Conservation (phyloP, 1,139 yeast species). For the Saccharomyces pastorianus region DNA sequence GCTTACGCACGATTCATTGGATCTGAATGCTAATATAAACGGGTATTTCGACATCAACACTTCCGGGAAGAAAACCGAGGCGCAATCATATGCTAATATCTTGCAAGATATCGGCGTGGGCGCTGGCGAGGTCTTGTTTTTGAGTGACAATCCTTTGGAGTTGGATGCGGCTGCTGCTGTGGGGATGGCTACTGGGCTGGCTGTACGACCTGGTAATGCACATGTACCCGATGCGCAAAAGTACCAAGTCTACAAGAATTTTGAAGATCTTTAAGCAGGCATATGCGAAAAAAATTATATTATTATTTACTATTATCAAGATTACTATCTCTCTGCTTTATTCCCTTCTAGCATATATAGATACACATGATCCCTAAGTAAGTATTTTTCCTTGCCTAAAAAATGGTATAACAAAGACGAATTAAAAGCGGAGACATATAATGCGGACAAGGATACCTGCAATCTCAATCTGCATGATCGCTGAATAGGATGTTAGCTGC, state of each 20-base stretch:
- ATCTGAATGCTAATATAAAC: conserved; percentile 45
- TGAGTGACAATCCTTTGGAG: conserved; percentile 67
- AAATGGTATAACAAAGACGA: not conserved
- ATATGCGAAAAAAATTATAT: not conserved
- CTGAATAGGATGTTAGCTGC: conserved; percentile 80
- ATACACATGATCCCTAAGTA: not conserved
- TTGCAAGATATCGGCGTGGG: conserved; percentile 37
- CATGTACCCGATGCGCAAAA: conserved; percentile 34
- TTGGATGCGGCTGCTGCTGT: conserved; percentile 64
- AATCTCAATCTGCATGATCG: conserved; percentile 29
- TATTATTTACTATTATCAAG: not conserved
- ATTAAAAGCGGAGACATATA: not conserved
- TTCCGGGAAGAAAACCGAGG: conserved; percentile 63
- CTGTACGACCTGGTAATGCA: conserved; percentile 70
- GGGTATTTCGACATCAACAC: conserved; percentile 84
- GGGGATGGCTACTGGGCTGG: conserved; percentile 53
- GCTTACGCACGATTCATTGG: conserved; percentile 24
- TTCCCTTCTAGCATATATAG: not conserved
- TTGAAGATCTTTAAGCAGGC: not conserved
- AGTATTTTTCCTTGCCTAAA: not conserved
- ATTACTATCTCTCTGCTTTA: not conserved
- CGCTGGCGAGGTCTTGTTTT: conserved; percentile 43
- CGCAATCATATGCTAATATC: conserved; percentile 52
- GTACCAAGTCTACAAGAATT: conserved; percentile 8
- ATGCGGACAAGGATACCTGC: not conserved